Conservation (phyloP, 179 eudicot genomes). For the Silene noctiflora region DNA sequence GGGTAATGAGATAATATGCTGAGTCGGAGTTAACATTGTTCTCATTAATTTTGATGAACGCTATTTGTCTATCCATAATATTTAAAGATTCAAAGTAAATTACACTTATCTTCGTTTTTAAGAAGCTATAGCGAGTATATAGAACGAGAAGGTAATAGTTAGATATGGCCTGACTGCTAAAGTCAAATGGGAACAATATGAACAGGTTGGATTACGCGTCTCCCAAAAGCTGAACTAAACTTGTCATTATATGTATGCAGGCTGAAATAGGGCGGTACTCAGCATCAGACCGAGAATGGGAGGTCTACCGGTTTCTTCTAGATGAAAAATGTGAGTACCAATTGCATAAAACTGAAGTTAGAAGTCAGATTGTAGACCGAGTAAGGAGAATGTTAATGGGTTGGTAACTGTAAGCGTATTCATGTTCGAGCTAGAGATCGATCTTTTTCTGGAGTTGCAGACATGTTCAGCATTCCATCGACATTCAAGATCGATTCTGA, state of each 20-base stretch:
- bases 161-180: no score
- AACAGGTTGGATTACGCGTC: background rate
- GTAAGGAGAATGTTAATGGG: conserved; percentile 6
- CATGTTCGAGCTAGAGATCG: background rate
- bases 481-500: conserved; percentile 11
- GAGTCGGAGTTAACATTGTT: no score
- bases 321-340: conserved; percentile 64
- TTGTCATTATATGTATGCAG: conserved; percentile 30
- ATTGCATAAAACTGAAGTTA: conserved; percentile 40
- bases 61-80: background rate
- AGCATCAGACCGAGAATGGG: conserved; percentile 77
- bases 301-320: conserved; percentile 75
- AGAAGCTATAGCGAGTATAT: no score
- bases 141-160: no score
- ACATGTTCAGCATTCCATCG: background rate
- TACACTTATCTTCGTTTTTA: no score
- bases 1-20: no score
- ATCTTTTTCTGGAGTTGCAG: background rate
- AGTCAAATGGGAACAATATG: no score
- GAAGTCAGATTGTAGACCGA: conserved; percentile 30
- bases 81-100: no score
- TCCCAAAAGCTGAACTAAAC: background rate
- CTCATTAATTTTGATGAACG: background rate
- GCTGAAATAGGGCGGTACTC: conserved; percentile 86
- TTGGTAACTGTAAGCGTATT: background rate